Evolutionary conservation across 2,329 filamentous ascomycete species (phyloP).

Genomic region (Alternaria hordeiaustralica): DNA sequence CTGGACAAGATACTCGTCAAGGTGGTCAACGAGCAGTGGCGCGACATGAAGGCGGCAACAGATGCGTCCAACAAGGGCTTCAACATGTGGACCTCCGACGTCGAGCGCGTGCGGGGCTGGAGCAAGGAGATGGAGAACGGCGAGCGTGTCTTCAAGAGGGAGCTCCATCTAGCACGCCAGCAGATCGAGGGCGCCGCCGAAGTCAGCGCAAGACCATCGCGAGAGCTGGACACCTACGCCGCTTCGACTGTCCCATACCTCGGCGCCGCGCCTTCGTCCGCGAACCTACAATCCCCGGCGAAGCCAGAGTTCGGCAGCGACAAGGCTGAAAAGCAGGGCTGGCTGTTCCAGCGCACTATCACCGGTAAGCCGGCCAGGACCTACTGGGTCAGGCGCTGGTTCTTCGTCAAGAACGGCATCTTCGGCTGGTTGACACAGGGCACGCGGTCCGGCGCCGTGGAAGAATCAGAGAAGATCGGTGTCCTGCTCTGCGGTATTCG

Average conservation of each 20-base stretch:
- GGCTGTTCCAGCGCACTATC: slow-evolving; percentile 83
- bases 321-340: slow-evolving; percentile 85
- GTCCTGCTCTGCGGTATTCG: slow-evolving; percentile 92
- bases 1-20: slow-evolving; percentile 87
- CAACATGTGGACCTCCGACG: slow-evolving; percentile 74
- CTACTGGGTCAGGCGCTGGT: slow-evolving; percentile 92
- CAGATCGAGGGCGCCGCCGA: slow-evolving; percentile 83
- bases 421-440: slow-evolving; percentile 94
- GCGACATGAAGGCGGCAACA: slow-evolving; percentile 76
- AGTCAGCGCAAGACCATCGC: slow-evolving; percentile 74
- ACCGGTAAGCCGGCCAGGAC: slow-evolving; percentile 88
- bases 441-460: slow-evolving; percentile 77
- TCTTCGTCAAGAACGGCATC: slow-evolving; percentile 92
- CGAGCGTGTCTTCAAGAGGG: slow-evolving; percentile 82
- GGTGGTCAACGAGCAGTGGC: slow-evolving; percentile 86
- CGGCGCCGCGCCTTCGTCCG: slow-evolving; percentile 68
- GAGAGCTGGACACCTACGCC: slow-evolving; percentile 92
- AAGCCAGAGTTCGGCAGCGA: slow-evolving; percentile 57
- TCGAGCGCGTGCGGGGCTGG: slow-evolving; percentile 93
- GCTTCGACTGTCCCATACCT: slow-evolving; percentile 88
- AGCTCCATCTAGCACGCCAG: slow-evolving; percentile 78
- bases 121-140: slow-evolving; percentile 90
- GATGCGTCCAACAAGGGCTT: slow-evolving; percentile 69
- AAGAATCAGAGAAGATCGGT: slow-evolving; percentile 95
- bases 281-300: slow-evolving; percentile 56